These are phyloP conservation scores for Pseudodiploospora longispora DNA, from an alignment of 2,329 filamentous ascomycete genomes.

Conservation along the genomic window DNA sequence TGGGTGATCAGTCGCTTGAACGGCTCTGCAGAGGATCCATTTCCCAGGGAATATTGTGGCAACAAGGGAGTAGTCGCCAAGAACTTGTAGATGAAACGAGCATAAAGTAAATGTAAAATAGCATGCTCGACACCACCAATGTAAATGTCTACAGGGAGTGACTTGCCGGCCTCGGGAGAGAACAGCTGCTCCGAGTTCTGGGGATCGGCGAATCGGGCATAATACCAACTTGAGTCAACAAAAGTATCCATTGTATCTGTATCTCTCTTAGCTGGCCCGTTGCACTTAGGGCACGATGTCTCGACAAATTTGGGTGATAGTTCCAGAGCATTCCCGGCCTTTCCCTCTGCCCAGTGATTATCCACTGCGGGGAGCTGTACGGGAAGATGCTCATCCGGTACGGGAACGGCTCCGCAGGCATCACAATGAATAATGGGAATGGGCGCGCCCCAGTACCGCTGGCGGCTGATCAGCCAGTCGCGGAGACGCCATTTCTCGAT, in stretches of 20 bases:
- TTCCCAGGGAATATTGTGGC: conserved; percentile 26
- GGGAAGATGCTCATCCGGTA: conserved; percentile 68
- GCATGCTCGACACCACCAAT: conserved; percentile 86
- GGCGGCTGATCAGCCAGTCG: conserved; percentile 88
- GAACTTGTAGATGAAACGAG: conserved; percentile 86
- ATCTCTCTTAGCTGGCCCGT: conserved; percentile 63
- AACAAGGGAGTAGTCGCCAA: conserved; percentile 50
- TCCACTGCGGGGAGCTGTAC: conserved; percentile 65
- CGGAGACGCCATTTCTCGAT: conserved; percentile 70
- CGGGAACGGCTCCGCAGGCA: conserved; percentile 69
- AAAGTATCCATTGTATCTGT: conserved; percentile 97
- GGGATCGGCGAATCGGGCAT: conserved; percentile 68
- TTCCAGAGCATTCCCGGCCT: conserved; percentile 70
- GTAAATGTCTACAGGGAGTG: conserved; percentile 78
- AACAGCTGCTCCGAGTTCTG: conserved; percentile 56
- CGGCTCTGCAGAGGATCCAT: conserved; percentile 51
- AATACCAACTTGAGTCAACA: conserved; percentile 94
- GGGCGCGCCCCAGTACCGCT: conserved; percentile 85
- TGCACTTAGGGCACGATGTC: conserved; percentile 67
- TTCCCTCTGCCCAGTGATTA: conserved; percentile 58
- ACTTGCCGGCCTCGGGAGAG: conserved; percentile 47
- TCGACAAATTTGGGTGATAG: conserved; percentile 65
- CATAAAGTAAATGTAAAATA: conserved; percentile 81
- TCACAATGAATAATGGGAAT: conserved; percentile 82
- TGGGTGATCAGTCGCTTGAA: conserved; percentile 79